Evolutionary conservation across 2,329 filamentous ascomycete genomes (phyloP).

Genomic region (Penicillium sp.): DNA sequence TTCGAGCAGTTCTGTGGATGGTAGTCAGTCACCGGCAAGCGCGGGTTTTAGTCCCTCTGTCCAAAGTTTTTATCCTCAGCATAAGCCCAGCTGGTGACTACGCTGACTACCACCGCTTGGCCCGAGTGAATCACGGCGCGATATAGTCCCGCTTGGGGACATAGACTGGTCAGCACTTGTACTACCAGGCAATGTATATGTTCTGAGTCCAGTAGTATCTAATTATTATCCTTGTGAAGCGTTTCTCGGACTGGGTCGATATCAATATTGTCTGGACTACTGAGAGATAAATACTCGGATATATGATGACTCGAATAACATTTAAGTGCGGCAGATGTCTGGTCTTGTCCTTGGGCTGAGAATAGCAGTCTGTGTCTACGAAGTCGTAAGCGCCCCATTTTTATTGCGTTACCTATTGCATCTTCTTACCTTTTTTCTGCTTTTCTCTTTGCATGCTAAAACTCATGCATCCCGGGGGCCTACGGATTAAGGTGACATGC

Average conservation of each 20-base stretch:
- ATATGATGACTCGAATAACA: not conserved
- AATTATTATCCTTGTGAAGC: not conserved
- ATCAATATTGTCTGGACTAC: not conserved
- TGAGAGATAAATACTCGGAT: not conserved
- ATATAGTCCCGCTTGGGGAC: not conserved
- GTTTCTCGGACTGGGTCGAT: not conserved
- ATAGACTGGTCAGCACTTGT: not conserved
- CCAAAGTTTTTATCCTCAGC: not conserved
- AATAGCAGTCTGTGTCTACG: not conserved
- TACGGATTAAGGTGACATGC: too few relatives aligned
- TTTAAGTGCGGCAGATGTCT: not conserved
- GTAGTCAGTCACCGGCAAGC: not conserved
- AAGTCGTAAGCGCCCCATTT: not conserved
- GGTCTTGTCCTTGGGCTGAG: not conserved
- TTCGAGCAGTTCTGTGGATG: not conserved
- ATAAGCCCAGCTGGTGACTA: not conserved
- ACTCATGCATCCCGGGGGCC: too few relatives aligned
- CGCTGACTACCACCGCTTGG: constrained; percentile 13
- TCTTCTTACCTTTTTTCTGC: too few relatives aligned
- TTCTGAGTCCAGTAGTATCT: not conserved
- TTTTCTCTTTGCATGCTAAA: too few relatives aligned
- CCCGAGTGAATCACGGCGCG: not conserved
- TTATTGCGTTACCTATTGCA: not conserved
- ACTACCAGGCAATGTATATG: not conserved
- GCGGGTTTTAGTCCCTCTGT: not conserved